Percentiles rank a stretch among this genome's conserved stretches.
These are phyloP conservation scores for Martensiomyces pterosporus DNA, from an alignment of 192 early-diverging fungal species.

Conservation along the genomic window DNA sequence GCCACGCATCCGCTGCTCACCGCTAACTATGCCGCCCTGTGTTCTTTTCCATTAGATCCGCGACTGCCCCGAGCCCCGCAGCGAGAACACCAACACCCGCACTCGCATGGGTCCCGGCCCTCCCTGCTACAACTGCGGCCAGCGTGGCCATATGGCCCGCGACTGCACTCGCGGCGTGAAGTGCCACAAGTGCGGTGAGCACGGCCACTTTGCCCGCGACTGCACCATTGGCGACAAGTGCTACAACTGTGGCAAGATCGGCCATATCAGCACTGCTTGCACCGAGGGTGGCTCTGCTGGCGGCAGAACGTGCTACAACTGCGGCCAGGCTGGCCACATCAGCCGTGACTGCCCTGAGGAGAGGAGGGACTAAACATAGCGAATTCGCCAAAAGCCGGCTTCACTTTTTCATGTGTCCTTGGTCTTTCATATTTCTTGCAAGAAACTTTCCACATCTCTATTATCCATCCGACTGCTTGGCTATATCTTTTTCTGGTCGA, in stretches of 20 bases:
- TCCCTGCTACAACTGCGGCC: slow-evolving; percentile 37
- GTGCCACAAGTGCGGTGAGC: slow-evolving; percentile 42
- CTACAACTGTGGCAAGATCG: slow-evolving; percentile 51
- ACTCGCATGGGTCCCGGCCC: not conserved
- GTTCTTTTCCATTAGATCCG: slow-evolving; percentile 15
- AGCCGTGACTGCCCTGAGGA: slow-evolving; percentile 44
- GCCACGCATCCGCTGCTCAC: not conserved
- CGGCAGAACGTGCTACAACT: slow-evolving; percentile 55
- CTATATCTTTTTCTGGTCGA: not conserved
- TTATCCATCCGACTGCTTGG: too few relatives aligned
- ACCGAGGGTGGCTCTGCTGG: slow-evolving; percentile 15
- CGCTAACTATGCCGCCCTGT: not conserved
- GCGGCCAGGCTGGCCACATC: slow-evolving; percentile 48
- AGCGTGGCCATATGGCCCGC: slow-evolving; percentile 48
- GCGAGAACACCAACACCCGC: not conserved
- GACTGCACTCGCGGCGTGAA: slow-evolving; percentile 42
- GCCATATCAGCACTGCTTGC: slow-evolving; percentile 50
- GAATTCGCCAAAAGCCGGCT: too few relatives aligned
- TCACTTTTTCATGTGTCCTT: too few relatives aligned
- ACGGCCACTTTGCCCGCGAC: slow-evolving; percentile 29
- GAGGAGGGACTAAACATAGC: too few relatives aligned
- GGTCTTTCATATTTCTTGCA: too few relatives aligned
- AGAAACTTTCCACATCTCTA: too few relatives aligned
- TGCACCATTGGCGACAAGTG: slow-evolving; percentile 28
- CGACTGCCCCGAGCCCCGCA: slow-evolving; percentile 39